These are phyloP conservation scores for Hypoxylon sp. DNA, from an alignment of 2,329 filamentous ascomycete genomes.

Conservation along the genomic window DNA sequence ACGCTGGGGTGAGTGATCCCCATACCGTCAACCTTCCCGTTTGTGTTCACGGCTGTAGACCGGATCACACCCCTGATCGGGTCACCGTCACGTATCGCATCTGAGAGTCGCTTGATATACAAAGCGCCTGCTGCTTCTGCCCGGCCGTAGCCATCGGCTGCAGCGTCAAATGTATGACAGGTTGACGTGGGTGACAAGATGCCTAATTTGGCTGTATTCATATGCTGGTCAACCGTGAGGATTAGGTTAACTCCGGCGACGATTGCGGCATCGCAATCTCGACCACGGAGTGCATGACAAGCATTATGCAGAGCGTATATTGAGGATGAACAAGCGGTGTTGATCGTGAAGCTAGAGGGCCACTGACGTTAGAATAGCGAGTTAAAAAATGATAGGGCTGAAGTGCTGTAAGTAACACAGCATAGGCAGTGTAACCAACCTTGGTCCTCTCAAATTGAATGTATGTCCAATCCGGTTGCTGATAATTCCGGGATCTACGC, in stretches of 20 bases:
- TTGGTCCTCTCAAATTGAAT: slow-evolving; percentile 57
- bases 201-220: slow-evolving; percentile 53
- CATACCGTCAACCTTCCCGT: slow-evolving; percentile 50
- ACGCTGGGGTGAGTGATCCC: slow-evolving; percentile 53
- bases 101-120: slow-evolving; percentile 49
- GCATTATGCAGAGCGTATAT: slow-evolving; percentile 56
- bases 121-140: slow-evolving; percentile 46
- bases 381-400: background rate
- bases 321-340: slow-evolving; percentile 59
- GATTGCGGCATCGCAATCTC: slow-evolving; percentile 55
- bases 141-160: slow-evolving; percentile 53
- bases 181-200: slow-evolving; percentile 55
- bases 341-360: slow-evolving; percentile 44
- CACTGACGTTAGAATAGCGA: background rate
- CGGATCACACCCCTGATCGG: slow-evolving; percentile 52
- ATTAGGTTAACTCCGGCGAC: slow-evolving; percentile 58
- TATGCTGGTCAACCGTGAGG: slow-evolving; percentile 51
- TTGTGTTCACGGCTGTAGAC: slow-evolving; percentile 50
- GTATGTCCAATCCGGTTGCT: slow-evolving; percentile 58
- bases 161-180: slow-evolving; percentile 53
- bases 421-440: slow-evolving; percentile 29
- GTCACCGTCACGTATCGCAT: slow-evolving; percentile 51
- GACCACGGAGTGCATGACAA: slow-evolving; percentile 47
- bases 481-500: slow-evolving; percentile 56
- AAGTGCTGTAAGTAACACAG: background rate